Conservation (phyloP, 1,139 yeast species). For the Suzukiozyma palmioleophila region DNA sequence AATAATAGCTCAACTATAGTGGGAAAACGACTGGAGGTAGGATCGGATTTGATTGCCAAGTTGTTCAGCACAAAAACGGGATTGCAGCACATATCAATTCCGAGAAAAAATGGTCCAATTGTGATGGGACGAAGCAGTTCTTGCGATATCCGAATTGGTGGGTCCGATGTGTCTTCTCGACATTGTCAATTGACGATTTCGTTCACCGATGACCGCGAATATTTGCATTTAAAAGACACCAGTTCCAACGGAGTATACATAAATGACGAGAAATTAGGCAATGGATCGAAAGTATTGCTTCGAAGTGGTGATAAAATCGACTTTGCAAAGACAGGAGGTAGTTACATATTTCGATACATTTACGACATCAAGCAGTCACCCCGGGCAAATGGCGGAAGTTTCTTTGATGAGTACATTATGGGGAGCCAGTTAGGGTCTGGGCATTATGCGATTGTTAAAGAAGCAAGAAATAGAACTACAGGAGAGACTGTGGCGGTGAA, state of each 20-base stretch:
- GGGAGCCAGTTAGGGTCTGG: conserved; percentile 69
- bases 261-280: conserved; percentile 53
- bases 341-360: conserved; percentile 51
- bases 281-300: conserved; percentile 42
- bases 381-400: conserved; percentile 26
- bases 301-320: conserved; percentile 62
- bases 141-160: conserved; percentile 53
- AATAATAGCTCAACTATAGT: not conserved
- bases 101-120: conserved; percentile 30
- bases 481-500: conserved; percentile 69
- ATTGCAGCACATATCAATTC: conserved; percentile 30
- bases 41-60: conserved; percentile 23
- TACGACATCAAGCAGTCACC: conserved; percentile 15
- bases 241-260: conserved; percentile 68
- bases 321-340: conserved; percentile 57
- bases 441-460: conserved; percentile 74
- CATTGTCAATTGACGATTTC: conserved; percentile 53
- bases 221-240: conserved; percentile 50
- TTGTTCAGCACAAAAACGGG: conserved; percentile 29
- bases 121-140: conserved; percentile 58
- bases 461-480: conserved; percentile 53
- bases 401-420: conserved; percentile 57
- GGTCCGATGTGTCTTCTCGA: conserved; percentile 61
- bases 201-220: conserved; percentile 28
- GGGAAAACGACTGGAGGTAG: conserved; percentile 16